Percentiles rank a stretch among this genome's conserved stretches.
Conservation (phyloP, 768 basidiomycete species). For the Trametes elegans region DNA sequence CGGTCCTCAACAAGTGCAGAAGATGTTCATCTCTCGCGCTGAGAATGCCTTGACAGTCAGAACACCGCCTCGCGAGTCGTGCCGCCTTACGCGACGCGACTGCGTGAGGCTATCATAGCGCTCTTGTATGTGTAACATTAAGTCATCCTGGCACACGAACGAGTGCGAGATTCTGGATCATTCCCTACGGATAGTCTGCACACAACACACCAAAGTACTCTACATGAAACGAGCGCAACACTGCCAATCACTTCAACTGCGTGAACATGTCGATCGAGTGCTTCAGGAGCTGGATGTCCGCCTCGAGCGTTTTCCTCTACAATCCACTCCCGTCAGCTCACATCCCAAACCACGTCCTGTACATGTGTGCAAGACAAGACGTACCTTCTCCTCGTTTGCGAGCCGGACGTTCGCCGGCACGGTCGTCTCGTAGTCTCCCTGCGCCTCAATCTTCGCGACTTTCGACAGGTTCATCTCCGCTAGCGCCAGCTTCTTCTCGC, state of each 20-base stretch:
- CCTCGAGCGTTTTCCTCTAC: constrained; percentile 73
- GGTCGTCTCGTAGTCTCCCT: constrained; percentile 74
- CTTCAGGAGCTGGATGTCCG: constrained; percentile 72
- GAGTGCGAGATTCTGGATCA: too few relatives aligned
- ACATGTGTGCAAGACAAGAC: constrained; percentile 22
- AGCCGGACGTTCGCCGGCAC: constrained; percentile 76
- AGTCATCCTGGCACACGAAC: too few relatives aligned
- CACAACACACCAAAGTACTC: too few relatives aligned
- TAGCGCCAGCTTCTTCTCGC: constrained; percentile 84
- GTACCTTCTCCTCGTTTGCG: constrained; percentile 81
- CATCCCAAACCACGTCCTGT: background rate
- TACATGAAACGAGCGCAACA: too few relatives aligned
- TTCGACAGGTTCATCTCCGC: constrained; percentile 71
- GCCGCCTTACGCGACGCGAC: too few relatives aligned
- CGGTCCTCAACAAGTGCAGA: too few relatives aligned
- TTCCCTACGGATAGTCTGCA: too few relatives aligned
- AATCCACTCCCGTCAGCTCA: background rate
- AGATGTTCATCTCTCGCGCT: too few relatives aligned
- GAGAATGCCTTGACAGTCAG: too few relatives aligned
- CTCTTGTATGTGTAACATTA: too few relatives aligned
- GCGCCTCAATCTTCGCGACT: constrained; percentile 66
- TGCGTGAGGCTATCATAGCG: too few relatives aligned
- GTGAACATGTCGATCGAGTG: constrained; percentile 75
- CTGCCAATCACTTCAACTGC: constrained; percentile 58
- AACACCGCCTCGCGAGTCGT: too few relatives aligned